These are phyloP conservation scores for Talaromyces adpressus DNA, from an alignment of 495 filamentous ascomycete genomes.

Conservation along the genomic window DNA sequence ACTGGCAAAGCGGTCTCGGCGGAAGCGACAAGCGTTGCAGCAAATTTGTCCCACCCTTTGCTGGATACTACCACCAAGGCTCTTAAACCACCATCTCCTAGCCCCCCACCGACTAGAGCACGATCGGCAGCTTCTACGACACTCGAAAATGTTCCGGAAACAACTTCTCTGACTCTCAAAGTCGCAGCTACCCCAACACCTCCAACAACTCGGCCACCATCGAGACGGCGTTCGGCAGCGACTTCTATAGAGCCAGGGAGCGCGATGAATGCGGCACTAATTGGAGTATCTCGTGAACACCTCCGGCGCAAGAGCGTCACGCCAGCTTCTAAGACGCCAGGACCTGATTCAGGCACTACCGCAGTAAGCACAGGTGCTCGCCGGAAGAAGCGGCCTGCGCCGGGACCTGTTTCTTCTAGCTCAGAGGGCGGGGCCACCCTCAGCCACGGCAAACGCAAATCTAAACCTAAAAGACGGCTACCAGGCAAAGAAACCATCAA, in stretches of 20 bases:
- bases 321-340: slow-evolving; percentile 43
- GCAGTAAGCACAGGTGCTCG: slow-evolving; percentile 25
- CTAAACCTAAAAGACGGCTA: slow-evolving; percentile 58
- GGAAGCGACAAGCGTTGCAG: slow-evolving; percentile 24
- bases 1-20: slow-evolving; percentile 44
- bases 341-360: slow-evolving; percentile 39
- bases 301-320: slow-evolving; percentile 41
- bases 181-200: slow-evolving; percentile 25
- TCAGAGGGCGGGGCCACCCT: slow-evolving; percentile 67
- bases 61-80: slow-evolving; percentile 1
- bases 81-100: slow-evolving; percentile 17
- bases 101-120: slow-evolving; percentile 21
- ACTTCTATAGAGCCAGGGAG: slow-evolving; percentile 25
- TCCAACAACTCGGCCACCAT: slow-evolving; percentile 32
- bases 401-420: slow-evolving; percentile 62
- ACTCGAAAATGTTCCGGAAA: not conserved
- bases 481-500: slow-evolving; percentile 23
- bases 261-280: slow-evolving; percentile 6
- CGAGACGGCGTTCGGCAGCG: slow-evolving; percentile 37
- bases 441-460: slow-evolving; percentile 72
- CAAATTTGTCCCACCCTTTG: slow-evolving; percentile 1
- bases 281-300: slow-evolving; percentile 24
- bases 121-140: slow-evolving; percentile 12
- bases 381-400: slow-evolving; percentile 65
- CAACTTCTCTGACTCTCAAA: not conserved